Conservation (phyloP, 202 grass and related monocot species). For the Hordeum pubiflorum region DNA sequence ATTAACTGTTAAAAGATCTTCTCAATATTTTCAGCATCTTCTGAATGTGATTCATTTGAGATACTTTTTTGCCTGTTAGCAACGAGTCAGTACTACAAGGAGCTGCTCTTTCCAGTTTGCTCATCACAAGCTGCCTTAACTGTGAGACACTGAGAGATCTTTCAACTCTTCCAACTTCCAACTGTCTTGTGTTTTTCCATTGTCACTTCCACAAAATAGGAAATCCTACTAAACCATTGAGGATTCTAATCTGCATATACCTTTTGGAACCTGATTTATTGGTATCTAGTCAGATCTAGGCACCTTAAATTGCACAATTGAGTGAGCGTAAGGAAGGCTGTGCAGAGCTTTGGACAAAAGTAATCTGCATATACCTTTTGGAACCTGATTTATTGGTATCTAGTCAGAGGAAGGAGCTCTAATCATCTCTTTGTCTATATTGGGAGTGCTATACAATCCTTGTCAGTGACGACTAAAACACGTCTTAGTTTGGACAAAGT, state of each 20-base stretch:
- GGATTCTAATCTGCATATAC: not conserved
- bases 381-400: not conserved
- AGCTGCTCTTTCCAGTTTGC: no score
- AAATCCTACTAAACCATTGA: slow-evolving; percentile 8
- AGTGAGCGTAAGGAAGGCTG: not conserved
- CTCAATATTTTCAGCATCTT: no score
- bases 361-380: not conserved
- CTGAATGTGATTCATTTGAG: no score
- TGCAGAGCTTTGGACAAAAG: not conserved
- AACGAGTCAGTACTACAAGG: no score
- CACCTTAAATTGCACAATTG: slow-evolving; percentile 1
- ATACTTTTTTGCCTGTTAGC: no score
- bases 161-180: no score
- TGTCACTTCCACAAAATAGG: not conserved
- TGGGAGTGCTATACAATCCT: not conserved
- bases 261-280: slow-evolving; percentile 16
- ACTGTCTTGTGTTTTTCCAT: not conserved
- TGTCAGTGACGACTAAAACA: not conserved
- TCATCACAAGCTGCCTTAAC: no score
- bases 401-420: not conserved
- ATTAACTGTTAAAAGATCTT: no score
- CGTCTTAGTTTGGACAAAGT: not conserved
- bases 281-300: not conserved
- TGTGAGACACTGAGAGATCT: no score
- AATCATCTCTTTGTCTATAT: no score